A percentile compares a stretch with the other conserved stretches of the same genome.
These are phyloP conservation scores for Phylloporus sp. DNA, from an alignment of 768 basidiomycete genomes.

Conservation along the genomic window DNA sequence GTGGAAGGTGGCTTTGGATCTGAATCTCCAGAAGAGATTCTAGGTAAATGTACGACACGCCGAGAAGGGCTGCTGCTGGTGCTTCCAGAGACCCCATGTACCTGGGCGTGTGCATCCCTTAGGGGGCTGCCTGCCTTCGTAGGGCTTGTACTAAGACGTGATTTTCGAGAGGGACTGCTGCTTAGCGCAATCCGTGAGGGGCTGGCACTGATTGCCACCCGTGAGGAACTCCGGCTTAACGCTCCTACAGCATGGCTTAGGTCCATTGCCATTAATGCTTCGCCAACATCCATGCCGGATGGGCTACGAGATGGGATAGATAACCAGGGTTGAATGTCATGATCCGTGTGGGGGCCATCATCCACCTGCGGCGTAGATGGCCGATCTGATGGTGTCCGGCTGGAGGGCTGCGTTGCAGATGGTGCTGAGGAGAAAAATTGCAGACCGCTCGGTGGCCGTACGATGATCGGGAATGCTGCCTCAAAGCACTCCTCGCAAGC, in stretches of 20 bases:
- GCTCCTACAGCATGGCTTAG: slow-evolving; percentile 9
- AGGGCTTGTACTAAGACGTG: slow-evolving; percentile 23
- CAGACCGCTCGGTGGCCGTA: not conserved
- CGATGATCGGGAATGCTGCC: slow-evolving; percentile 66
- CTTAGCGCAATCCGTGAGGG: slow-evolving; percentile 19
- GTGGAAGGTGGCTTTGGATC: slow-evolving; percentile 11
- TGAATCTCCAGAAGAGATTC: slow-evolving; percentile 15
- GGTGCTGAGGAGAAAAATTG: slow-evolving; percentile 5
- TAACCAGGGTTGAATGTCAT: slow-evolving; percentile 27
- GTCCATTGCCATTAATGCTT: slow-evolving; percentile 41
- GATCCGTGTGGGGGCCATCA: slow-evolving; percentile 5
- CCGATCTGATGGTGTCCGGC: slow-evolving; percentile 9
- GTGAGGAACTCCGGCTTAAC: slow-evolving; percentile 25
- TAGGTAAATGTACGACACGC: slow-evolving; percentile 19
- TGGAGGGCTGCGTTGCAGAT: slow-evolving; percentile 7
- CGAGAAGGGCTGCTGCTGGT: slow-evolving; percentile 21
- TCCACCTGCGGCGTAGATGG: slow-evolving; percentile 20
- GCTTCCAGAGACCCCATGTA: slow-evolving; percentile 7
- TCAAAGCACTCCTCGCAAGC: slow-evolving; percentile 87
- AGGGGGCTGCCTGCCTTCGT: slow-evolving; percentile 18
- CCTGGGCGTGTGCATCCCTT: slow-evolving; percentile 10
- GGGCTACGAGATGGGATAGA: slow-evolving; percentile 25
- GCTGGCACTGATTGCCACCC: slow-evolving; percentile 14
- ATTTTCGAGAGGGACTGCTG: slow-evolving; percentile 21
- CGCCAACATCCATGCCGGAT: slow-evolving; percentile 16